Conservation (phyloP, 2,329 filamentous ascomycete species). For the Trichophyton simii region DNA sequence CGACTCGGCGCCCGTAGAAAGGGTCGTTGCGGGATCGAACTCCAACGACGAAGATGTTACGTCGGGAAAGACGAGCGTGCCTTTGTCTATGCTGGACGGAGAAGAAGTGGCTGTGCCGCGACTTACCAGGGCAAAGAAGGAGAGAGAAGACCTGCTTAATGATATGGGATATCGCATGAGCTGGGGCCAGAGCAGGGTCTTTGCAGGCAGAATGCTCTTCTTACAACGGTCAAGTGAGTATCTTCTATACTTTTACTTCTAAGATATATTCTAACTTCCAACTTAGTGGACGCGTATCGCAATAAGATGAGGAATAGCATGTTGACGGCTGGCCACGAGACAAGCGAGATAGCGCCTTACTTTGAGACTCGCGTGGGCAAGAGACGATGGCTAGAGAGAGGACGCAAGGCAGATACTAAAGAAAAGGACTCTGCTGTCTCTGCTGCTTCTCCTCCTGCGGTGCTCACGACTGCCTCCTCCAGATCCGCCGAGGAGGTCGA, state of each 20-base stretch:
- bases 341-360: constrained; percentile 62
- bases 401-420: neutral
- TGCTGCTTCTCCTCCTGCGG: constrained; percentile 12
- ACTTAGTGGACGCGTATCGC: constrained; percentile 77
- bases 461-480: constrained; percentile 20
- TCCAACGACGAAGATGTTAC: constrained; percentile 21
- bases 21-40: constrained; percentile 1
- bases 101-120: constrained; percentile 63
- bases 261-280: constrained; percentile 3
- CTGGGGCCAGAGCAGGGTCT: constrained; percentile 88
- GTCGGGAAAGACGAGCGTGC: constrained; percentile 41
- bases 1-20: neutral
- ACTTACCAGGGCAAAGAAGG: constrained; percentile 55
- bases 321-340: constrained; percentile 63
- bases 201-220: constrained; percentile 75
- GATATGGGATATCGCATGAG: constrained; percentile 91
- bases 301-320: constrained; percentile 81
- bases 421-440: constrained; percentile 12
- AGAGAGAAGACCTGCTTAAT: constrained; percentile 80
- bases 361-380: constrained; percentile 58
- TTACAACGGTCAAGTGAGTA: constrained; percentile 76
- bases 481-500: constrained; percentile 29
- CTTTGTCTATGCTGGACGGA: constrained; percentile 52
- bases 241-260: neutral
- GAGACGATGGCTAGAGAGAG: constrained; percentile 16